Evolutionary conservation across 2,329 filamentous ascomycete species (phyloP), one percentile per base, ranked within the genome.

Genomic region (Coniochaeta prunicola): DNA sequence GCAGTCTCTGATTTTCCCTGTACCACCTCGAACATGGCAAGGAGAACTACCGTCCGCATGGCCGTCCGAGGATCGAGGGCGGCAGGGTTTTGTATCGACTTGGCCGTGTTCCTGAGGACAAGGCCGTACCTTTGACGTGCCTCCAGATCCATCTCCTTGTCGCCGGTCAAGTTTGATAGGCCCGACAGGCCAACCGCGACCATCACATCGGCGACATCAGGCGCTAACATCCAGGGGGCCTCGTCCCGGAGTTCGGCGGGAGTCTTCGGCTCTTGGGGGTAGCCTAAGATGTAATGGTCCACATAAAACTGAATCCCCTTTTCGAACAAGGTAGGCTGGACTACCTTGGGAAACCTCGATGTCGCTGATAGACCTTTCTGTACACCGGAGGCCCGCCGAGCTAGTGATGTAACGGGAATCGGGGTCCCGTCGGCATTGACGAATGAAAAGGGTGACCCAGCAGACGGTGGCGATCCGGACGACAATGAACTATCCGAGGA

Each of bases 11-110:
- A 73, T 3, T 75, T 75, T 36, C 79, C 76, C 59, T 76, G 78
- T n/a, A 79, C 77, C 10, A 86, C 83, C 76, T 87, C 84, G 61
- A 84, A 87, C 68, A 86, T 75, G 53, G 83, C 82, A 62, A 87
- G 76, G 64, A 83, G 76, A 45, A 87, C 74, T 31, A 86, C 80
- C 8, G 79, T 71, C 30, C 78, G 75, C 62, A 84, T 74, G 17
- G 81, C 75, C 10, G 79, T 74, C 53, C 78, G 71, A 24, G 78
- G 64, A 57, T 71, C 69, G 36, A 70, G 64, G 58, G 67, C 64
- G 30, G 70, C 60, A 24, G 71, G 64, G 34, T 72, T 65, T 58
- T 66, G 65, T 59, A 82, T 71, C 7, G 77, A 66, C 59, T 73
- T 69, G 6, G 75, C 73, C 2, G 77, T 79, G 57, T 77, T 72